phyloP scores from a whole-genome alignment of 768 basidiomycete genomes.

The Leucogyrophana mollusca region DNA sequence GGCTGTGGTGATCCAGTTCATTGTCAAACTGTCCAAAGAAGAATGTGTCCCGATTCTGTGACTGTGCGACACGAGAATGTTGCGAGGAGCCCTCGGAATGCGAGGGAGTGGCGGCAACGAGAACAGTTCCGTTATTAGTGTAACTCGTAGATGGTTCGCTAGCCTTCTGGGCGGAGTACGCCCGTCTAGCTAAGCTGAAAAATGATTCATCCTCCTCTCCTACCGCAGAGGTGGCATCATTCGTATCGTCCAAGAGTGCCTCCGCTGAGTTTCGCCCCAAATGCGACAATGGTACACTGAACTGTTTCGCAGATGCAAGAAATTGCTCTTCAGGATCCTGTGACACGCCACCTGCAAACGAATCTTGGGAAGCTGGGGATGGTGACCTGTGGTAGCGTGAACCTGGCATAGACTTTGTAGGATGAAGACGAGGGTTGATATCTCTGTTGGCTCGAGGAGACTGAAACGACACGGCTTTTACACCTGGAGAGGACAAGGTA shows the following conservation, averaged over 20 bases:
- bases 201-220: conserved; percentile 8
- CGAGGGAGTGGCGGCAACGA: conserved; percentile 57
- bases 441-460: conserved; percentile 24
- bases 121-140: conserved; percentile 20
- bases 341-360: conserved; percentile 54
- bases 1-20: conserved; percentile 13
- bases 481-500: conserved; percentile 25
- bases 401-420: conserved; percentile 20
- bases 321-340: conserved; percentile 47
- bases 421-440: conserved; percentile 12
- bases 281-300: conserved; percentile 58
- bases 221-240: neutral
- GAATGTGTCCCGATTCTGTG: conserved; percentile 7
- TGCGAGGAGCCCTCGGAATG: conserved; percentile 26
- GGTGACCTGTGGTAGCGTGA: conserved; percentile 30
- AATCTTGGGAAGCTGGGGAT: conserved; percentile 53
- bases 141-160: conserved; percentile 5
- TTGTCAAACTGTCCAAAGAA: conserved; percentile 13
- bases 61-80: conserved; percentile 31
- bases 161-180: conserved; percentile 23
- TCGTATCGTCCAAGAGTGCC: conserved; percentile 6
- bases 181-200: conserved; percentile 20
- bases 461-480: conserved; percentile 34
- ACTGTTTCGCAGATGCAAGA: conserved; percentile 46
- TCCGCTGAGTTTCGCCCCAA: conserved; percentile 37